A percentile compares a stretch with the other conserved stretches of the same genome.
Evolutionary conservation across 441 rosid genomes (phyloP).

Genomic region (Macaranga tanarius): DNA sequence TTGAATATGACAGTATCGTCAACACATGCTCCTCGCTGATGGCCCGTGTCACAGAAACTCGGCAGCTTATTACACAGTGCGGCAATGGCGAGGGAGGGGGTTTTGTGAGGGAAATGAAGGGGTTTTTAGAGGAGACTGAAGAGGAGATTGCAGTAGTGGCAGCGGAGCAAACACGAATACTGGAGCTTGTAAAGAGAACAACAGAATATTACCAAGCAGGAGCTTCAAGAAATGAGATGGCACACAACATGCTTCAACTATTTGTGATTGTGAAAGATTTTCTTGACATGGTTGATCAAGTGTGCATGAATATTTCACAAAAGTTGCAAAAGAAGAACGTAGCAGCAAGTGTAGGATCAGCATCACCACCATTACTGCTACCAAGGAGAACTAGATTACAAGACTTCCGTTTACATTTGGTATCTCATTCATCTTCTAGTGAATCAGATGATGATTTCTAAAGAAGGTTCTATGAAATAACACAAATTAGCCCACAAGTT

Average conservation of each 20-base stretch:
- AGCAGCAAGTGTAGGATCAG: constrained; percentile 25
- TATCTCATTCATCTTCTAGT: constrained; percentile 33
- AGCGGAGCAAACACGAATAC: constrained; percentile 37
- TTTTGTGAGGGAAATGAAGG: constrained; percentile 46
- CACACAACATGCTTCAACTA: constrained; percentile 43
- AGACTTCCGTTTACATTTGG: constrained; percentile 36
- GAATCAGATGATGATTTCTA: constrained; percentile 49
- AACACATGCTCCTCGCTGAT: constrained; percentile 35
- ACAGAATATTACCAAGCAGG: constrained; percentile 61
- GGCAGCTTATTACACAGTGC: constrained; percentile 27
- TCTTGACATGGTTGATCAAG: constrained; percentile 64
- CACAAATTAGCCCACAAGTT: too few species aligned
- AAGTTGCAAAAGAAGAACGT: constrained; percentile 34
- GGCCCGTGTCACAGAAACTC: constrained; percentile 34
- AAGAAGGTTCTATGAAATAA: neutral
- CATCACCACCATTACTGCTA: constrained; percentile 31
- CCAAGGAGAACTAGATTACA: constrained; percentile 30
- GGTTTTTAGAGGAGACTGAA: constrained; percentile 42
- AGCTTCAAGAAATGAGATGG: constrained; percentile 33
- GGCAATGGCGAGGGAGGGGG: constrained; percentile 24
- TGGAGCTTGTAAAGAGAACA: constrained; percentile 53
- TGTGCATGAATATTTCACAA: constrained; percentile 41
- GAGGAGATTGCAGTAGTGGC: constrained; percentile 38
- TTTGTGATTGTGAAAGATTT: constrained; percentile 61
- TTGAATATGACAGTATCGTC: constrained; percentile 40